phyloP scores from a whole-genome alignment of 2,329 filamentous ascomycete species.

The Alternaria ethzedia region DNA sequence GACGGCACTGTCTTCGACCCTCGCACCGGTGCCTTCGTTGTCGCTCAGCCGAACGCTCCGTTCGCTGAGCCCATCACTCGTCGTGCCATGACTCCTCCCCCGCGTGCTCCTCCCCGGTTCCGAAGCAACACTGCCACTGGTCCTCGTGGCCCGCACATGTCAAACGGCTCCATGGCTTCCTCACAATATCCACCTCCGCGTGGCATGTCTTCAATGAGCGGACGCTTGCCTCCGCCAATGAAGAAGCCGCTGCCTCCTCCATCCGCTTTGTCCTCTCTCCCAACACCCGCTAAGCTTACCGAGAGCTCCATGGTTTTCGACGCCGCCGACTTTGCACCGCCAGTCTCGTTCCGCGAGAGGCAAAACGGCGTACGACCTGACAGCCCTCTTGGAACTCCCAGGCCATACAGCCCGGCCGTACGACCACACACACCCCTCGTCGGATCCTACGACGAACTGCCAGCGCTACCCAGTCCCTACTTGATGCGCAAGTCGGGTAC shows the following conservation, averaged over 20 bases:
- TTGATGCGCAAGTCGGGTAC: constrained; percentile 76
- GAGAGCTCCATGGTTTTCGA: constrained; percentile 76
- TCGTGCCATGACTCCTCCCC: constrained; percentile 95
- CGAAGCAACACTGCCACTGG: constrained; percentile 42
- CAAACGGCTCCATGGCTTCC: constrained; percentile 58
- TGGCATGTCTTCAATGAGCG: constrained; percentile 52
- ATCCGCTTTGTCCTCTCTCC: constrained; percentile 73
- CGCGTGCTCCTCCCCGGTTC: constrained; percentile 67
- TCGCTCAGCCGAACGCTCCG: constrained; percentile 57
- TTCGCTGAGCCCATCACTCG: constrained; percentile 85
- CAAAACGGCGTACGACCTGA: constrained; percentile 69
- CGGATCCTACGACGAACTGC: constrained; percentile 85
- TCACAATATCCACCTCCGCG: constrained; percentile 48
- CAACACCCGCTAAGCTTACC: constrained; percentile 82
- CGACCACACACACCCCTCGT: constrained; percentile 78
- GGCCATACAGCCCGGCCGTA: constrained; percentile 77
- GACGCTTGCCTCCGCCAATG: constrained; percentile 46
- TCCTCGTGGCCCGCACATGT: constrained; percentile 52
- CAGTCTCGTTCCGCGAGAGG: constrained; percentile 65
- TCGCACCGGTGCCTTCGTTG: constrained; percentile 69
- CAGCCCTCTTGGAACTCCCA: constrained; percentile 62
- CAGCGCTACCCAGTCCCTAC: constrained; percentile 84
- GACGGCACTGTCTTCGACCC: constrained; percentile 65
- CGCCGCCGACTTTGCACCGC: constrained; percentile 87
- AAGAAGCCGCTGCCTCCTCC: constrained; percentile 74